Evolutionary conservation across 2,329 filamentous ascomycete genomes (phyloP).

Genomic region (Penicillium fuscoglaucum): DNA sequence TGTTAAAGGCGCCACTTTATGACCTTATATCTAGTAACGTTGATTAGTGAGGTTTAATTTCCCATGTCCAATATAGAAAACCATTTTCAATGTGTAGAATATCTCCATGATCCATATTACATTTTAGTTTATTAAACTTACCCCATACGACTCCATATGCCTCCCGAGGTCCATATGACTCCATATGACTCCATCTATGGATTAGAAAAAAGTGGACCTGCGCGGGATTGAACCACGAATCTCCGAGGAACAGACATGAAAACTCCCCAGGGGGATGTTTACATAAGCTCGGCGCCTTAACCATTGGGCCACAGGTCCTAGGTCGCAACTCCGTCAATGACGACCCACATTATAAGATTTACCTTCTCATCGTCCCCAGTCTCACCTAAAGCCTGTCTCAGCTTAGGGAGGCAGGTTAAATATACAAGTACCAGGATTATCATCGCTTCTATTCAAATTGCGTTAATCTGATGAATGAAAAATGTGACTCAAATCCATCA

Average conservation of each 20-base stretch:
- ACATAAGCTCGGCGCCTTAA: conserved; percentile 2
- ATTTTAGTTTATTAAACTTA: not conserved
- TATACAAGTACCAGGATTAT: not conserved
- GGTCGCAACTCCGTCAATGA: not conserved
- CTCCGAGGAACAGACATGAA: not conserved
- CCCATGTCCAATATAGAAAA: too few relatives aligned
- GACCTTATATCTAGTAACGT: too few relatives aligned
- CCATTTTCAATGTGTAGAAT: too few relatives aligned
- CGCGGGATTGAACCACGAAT: conserved; percentile 5
- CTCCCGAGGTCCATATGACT: too few relatives aligned
- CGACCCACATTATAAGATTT: not conserved
- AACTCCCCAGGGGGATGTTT: not conserved
- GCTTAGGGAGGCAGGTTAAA: not conserved
- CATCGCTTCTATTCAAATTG: not conserved
- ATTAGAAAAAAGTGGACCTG: not conserved
- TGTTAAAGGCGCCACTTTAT: too few relatives aligned
- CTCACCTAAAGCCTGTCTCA: not conserved
- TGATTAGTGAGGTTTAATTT: too few relatives aligned
- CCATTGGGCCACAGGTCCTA: not conserved
- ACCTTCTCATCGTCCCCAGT: not conserved
- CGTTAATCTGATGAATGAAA: not conserved
- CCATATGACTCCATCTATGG: not conserved
- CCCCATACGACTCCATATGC: too few relatives aligned
- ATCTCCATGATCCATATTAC: not conserved
- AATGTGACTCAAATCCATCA: not conserved